phyloP scores from a whole-genome alignment of 2,329 filamentous ascomycete genomes.

The Graphiopsis chlorocephala region DNA sequence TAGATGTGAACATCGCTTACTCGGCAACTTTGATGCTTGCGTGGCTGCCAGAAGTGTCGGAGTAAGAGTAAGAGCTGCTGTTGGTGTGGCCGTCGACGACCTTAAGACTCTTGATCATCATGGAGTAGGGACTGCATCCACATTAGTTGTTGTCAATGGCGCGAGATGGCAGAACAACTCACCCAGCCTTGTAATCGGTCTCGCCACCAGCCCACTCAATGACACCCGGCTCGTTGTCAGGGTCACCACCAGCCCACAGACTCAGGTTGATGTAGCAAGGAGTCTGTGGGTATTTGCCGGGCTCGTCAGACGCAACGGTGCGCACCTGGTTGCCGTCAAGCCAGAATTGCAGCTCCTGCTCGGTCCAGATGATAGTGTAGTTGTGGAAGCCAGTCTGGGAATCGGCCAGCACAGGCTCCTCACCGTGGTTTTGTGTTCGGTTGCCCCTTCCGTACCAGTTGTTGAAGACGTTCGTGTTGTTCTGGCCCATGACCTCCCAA shows the following conservation, averaged over 20 bases:
- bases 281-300: slow-evolving; percentile 64
- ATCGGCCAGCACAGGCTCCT: slow-evolving; percentile 56
- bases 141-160: neutral
- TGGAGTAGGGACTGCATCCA: slow-evolving; percentile 32
- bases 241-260: slow-evolving; percentile 89
- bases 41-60: slow-evolving; percentile 39
- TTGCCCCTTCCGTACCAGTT: slow-evolving; percentile 78
- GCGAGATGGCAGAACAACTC: slow-evolving; percentile 1
- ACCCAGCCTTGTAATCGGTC: slow-evolving; percentile 33
- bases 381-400: slow-evolving; percentile 62
- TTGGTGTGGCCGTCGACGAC: slow-evolving; percentile 35
- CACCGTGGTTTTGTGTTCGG: slow-evolving; percentile 60
- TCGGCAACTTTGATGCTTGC: slow-evolving; percentile 48
- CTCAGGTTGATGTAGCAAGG: slow-evolving; percentile 68
- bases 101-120: slow-evolving; percentile 35
- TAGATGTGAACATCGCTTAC: slow-evolving; percentile 32
- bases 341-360: slow-evolving; percentile 63
- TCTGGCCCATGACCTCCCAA: slow-evolving; percentile 75
- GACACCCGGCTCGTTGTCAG: slow-evolving; percentile 47
- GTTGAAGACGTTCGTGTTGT: slow-evolving; percentile 60
- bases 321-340: slow-evolving; percentile 67
- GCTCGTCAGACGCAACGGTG: slow-evolving; percentile 50
- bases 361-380: slow-evolving; percentile 70
- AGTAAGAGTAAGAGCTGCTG: slow-evolving; percentile 40
- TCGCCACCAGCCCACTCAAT: slow-evolving; percentile 39